Conservation (phyloP, 2,329 filamentous ascomycete genomes). For the Aaosphaeria pasadenensis region DNA sequence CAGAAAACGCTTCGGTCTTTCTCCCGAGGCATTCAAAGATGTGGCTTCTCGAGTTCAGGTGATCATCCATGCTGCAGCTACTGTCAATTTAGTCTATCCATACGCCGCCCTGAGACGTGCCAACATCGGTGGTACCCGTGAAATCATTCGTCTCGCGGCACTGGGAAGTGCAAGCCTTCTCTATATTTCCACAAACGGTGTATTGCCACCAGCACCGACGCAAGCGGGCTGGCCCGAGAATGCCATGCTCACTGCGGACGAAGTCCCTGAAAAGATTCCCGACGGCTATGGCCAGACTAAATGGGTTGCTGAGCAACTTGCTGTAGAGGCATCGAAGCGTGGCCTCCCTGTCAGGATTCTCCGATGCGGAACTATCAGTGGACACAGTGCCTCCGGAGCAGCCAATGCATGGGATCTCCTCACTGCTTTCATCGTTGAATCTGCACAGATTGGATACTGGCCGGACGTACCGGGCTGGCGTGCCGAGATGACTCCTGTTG, state of each 20-base stretch:
- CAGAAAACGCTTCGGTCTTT: slow-evolving; percentile 65
- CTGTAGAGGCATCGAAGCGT: slow-evolving; percentile 65
- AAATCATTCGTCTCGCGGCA: slow-evolving; percentile 69
- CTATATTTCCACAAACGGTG: slow-evolving; percentile 77
- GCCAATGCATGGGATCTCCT: slow-evolving; percentile 77
- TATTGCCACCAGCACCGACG: slow-evolving; percentile 62
- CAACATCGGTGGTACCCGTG: slow-evolving; percentile 76
- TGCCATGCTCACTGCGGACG: slow-evolving; percentile 62
- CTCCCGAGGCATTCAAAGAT: slow-evolving; percentile 62
- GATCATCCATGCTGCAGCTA: slow-evolving; percentile 74
- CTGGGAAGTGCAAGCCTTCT: slow-evolving; percentile 69
- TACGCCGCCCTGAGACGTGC: slow-evolving; percentile 72
- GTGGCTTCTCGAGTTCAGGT: slow-evolving; percentile 66
- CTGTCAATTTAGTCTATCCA: slow-evolving; percentile 72
- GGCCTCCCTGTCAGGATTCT: slow-evolving; percentile 70
- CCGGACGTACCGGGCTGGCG: slow-evolving; percentile 73
- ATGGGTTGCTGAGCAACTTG: slow-evolving; percentile 76
- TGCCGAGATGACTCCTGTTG: slow-evolving; percentile 80
- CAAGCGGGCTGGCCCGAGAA: slow-evolving; percentile 69
- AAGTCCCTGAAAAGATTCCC: slow-evolving; percentile 65
- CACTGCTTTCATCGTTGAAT: slow-evolving; percentile 74
- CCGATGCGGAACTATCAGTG: slow-evolving; percentile 73
- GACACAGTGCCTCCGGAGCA: slow-evolving; percentile 70
- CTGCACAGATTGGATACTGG: slow-evolving; percentile 66
- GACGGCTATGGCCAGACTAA: slow-evolving; percentile 80